Percentiles rank a stretch among this genome's conserved stretches.
phyloP scores from a whole-genome alignment of 208 protist species.

The Porcisia hertigi region DNA sequence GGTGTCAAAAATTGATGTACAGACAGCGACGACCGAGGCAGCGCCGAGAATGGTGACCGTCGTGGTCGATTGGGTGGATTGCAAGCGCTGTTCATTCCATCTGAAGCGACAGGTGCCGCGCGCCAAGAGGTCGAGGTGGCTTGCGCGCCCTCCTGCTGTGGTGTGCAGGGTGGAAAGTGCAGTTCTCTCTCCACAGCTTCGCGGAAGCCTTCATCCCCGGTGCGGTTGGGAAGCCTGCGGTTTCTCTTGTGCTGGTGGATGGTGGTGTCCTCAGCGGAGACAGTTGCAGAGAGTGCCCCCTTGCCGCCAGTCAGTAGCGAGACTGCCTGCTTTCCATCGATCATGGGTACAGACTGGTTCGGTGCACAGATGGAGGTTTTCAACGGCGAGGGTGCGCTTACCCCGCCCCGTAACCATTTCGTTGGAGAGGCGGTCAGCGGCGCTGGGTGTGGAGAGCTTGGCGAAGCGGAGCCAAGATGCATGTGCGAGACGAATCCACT shows the following conservation, averaged over 20 bases:
- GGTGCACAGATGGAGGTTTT: neutral
- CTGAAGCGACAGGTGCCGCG: neutral
- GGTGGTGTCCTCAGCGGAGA: too few relatives aligned
- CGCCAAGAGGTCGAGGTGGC: neutral
- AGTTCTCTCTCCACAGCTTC: slow-evolving; percentile 1
- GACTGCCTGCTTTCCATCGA: neutral
- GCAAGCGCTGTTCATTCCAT: neutral
- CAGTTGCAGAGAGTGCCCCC: neutral
- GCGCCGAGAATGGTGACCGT: neutral
- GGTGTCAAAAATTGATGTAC: neutral
- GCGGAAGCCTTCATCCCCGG: neutral
- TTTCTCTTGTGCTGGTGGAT: neutral
- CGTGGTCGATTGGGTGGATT: neutral
- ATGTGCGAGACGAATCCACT: neutral
- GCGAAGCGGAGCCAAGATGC: neutral
- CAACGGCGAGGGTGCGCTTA: too few relatives aligned
- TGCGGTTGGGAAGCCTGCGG: neutral
- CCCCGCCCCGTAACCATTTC: neutral
- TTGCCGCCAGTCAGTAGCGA: neutral
- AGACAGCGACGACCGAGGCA: neutral
- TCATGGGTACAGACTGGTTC: neutral
- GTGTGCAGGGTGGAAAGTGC: neutral
- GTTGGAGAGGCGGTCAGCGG: slow-evolving; percentile 1
- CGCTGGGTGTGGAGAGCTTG: neutral
- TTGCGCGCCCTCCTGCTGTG: neutral